These are phyloP conservation scores for Papilionanthe hybrid DNA, from an alignment of 116 monocot genomes.

Conservation along the genomic window DNA sequence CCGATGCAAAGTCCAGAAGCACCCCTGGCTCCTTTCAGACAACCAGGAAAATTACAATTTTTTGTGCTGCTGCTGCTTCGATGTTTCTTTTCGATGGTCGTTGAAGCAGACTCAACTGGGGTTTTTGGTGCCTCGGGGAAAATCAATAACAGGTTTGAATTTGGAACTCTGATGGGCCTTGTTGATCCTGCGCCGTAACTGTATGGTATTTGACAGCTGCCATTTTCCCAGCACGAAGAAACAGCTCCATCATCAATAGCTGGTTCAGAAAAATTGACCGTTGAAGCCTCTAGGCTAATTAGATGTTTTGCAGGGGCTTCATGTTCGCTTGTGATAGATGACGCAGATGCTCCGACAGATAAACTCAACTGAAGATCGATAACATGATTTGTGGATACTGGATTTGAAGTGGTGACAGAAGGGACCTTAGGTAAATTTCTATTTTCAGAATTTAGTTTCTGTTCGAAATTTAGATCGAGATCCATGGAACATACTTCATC, in stretches of 20 bases:
- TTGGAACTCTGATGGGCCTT: slow-evolving; percentile 5
- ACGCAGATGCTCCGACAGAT: slow-evolving; percentile 17
- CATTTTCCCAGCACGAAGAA: not conserved
- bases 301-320: not conserved
- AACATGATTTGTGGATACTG: not conserved
- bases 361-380: slow-evolving; percentile 27
- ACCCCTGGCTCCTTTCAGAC: slow-evolving; percentile 32
- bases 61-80: slow-evolving; percentile 1
- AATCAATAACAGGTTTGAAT: not conserved
- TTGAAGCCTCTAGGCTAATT: not conserved
- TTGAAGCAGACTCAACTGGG: slow-evolving; percentile 40
- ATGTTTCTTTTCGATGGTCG: slow-evolving; percentile 11
- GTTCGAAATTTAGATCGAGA: slow-evolving; percentile 43
- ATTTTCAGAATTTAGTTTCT: slow-evolving; percentile 29
- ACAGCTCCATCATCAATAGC: not conserved
- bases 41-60: slow-evolving; percentile 26
- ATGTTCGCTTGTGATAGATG: slow-evolving; percentile 4
- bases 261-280: not conserved
- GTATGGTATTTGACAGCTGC: not conserved
- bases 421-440: slow-evolving; percentile 12
- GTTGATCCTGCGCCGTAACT: not conserved
- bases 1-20: slow-evolving; percentile 28
- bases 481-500: slow-evolving; percentile 56
- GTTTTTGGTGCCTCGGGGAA: slow-evolving; percentile 1
- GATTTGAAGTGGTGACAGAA: not conserved